Conservation (phyloP, 225 moss, liverwort and hornwort genomes). For the Pseudoscleropodium purum region DNA sequence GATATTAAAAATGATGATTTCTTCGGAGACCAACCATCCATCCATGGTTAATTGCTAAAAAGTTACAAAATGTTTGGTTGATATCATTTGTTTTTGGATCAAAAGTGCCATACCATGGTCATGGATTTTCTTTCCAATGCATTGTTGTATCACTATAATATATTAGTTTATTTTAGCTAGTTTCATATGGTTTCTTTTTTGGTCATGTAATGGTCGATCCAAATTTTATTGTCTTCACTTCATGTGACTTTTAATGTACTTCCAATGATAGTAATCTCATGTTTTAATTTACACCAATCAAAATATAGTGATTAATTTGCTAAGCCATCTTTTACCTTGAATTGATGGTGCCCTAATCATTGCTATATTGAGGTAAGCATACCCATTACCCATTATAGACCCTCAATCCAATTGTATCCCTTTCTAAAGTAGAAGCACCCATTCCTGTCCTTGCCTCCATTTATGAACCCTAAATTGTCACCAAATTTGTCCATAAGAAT, state of each 20-base stretch:
- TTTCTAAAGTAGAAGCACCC: too few species aligned
- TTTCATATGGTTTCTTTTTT: neutral
- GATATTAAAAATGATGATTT: too few species aligned
- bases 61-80: rapidly evolving
- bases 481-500: too few species aligned
- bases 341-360: neutral
- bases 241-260: neutral
- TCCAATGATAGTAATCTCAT: neutral
- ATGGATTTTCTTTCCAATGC: neutral
- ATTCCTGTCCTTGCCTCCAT: too few species aligned
- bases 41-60: neutral
- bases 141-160: neutral
- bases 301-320: neutral
- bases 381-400: neutral
- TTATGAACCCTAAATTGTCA: too few species aligned
- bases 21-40: too few species aligned
- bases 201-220: neutral
- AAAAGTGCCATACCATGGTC: neutral
- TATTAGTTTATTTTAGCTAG: too few species aligned
- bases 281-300: neutral
- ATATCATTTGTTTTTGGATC: neutral
- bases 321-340: neutral
- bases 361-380: neutral
- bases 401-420: neutral
- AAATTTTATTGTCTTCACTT: neutral